Evolutionary conservation across 192 early-diverging fungal species (phyloP).

Genomic region (Rhizoclosmatium sp.): DNA sequence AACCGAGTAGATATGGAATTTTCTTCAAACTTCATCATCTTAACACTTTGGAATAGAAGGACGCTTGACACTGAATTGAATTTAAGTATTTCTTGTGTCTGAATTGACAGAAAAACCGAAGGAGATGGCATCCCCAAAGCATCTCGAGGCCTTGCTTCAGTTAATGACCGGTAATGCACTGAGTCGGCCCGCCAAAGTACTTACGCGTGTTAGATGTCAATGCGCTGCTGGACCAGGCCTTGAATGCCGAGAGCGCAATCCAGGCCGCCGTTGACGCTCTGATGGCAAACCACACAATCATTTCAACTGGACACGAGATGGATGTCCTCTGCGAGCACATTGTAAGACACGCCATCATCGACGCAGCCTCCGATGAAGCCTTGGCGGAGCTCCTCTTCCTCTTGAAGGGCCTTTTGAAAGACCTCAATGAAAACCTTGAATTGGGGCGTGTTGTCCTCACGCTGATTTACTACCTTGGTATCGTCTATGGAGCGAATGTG

Average conservation of each 20-base stretch:
- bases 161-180: too few species aligned
- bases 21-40: too few species aligned
- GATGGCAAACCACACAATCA: background rate
- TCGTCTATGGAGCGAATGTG: conserved; percentile 36
- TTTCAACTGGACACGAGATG: conserved; percentile 28
- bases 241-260: conserved; percentile 1
- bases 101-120: too few species aligned
- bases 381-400: conserved; percentile 25
- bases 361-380: conserved; percentile 14
- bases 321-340: conserved; percentile 40
- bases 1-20: too few species aligned
- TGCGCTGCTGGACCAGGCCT: background rate
- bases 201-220: background rate
- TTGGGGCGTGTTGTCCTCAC: conserved; percentile 31
- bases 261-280: background rate
- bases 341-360: conserved; percentile 1
- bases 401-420: conserved; percentile 8
- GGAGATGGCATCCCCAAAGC: too few species aligned
- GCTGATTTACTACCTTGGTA: conserved; percentile 38
- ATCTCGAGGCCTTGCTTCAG: too few species aligned
- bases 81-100: too few species aligned
- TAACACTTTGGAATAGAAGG: too few species aligned
- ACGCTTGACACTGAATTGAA: too few species aligned
- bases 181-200: background rate
- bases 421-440: conserved; percentile 17